phyloP scores from a whole-genome alignment of 1,139 yeast species.

The Sugiyamaella novakii region DNA sequence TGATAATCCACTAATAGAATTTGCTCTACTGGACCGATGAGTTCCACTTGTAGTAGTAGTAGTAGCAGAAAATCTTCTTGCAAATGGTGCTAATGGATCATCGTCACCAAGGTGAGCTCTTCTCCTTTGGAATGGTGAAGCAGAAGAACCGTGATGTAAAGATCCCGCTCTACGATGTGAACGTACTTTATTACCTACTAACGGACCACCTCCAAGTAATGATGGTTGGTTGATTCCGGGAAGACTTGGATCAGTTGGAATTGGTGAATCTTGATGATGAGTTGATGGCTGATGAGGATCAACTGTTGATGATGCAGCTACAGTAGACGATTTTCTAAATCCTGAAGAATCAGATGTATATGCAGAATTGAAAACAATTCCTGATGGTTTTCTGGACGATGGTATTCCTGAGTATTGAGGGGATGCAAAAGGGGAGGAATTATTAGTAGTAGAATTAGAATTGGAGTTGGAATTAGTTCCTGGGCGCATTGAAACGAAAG shows the following conservation, averaged over 20 bases:
- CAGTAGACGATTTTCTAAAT: constrained; percentile 36
- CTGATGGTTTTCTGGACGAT: constrained; percentile 12
- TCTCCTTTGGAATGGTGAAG: constrained; percentile 19
- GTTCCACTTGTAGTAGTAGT: constrained; percentile 10
- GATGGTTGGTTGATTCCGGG: constrained; percentile 5
- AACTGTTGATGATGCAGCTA: constrained; percentile 27
- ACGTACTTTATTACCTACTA: constrained; percentile 7
- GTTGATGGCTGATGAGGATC: constrained; percentile 39
- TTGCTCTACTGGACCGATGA: constrained; percentile 28
- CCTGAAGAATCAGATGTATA: constrained; percentile 39
- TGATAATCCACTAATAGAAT: constrained; percentile 36
- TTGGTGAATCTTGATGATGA: constrained; percentile 19
- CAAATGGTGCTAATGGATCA: constrained; percentile 27
- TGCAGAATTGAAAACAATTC: constrained; percentile 37
- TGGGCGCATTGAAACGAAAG: constrained; percentile 18
- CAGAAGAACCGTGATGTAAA: constrained; percentile 18
- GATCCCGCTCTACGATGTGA: constrained; percentile 20
- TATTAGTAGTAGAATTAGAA: too few species aligned
- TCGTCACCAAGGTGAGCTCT: constrained; percentile 22
- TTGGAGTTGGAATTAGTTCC: constrained; percentile 15
- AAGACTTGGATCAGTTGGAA: constrained; percentile 10
- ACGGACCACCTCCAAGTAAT: constrained; percentile 15
- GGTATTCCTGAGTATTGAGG: constrained; percentile 17
- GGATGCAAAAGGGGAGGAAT: constrained; percentile 17
- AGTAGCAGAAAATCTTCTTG: constrained; percentile 32